Percentiles rank a stretch among this genome's conserved stretches.
These are phyloP conservation scores for Eucalyptus sp. DNA, from an alignment of 345 rosid species.

Conservation along the genomic window DNA sequence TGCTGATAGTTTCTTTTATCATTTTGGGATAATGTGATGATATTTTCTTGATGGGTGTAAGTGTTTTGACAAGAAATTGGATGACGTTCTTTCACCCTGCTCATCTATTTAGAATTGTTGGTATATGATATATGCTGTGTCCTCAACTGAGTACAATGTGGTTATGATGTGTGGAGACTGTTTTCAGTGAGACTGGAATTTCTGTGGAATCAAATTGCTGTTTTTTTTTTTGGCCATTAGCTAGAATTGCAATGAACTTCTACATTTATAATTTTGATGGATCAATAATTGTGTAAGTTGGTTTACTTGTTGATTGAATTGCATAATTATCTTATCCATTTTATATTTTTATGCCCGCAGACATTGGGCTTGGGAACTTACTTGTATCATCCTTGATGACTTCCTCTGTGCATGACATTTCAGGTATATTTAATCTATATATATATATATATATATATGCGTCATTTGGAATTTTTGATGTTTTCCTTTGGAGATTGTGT, in stretches of 20 bases:
- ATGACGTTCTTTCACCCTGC: neutral
- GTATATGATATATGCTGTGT: neutral
- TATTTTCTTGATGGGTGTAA: neutral
- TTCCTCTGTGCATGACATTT: constrained; percentile 35
- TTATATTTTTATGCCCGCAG: neutral
- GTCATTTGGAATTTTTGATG: neutral
- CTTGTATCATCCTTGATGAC: constrained; percentile 22
- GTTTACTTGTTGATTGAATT: neutral
- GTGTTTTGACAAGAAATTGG: neutral
- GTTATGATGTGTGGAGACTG: neutral
- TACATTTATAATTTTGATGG: neutral
- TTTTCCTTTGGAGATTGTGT: neutral
- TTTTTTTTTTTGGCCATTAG: neutral
- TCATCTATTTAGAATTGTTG: neutral
- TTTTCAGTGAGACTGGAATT: neutral
- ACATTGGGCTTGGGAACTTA: constrained; percentile 5
- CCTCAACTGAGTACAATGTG: neutral
- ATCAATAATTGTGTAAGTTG: neutral
- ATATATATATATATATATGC: neutral
- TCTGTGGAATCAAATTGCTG: neutral
- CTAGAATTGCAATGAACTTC: neutral
- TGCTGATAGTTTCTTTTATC: neutral
- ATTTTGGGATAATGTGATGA: neutral
- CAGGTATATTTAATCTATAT: constrained; percentile 24
- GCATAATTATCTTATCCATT: neutral